Base-by-base conservation (phyloP, 140 eudicot genomes). In the Ambrosia hybrid region DNA sequence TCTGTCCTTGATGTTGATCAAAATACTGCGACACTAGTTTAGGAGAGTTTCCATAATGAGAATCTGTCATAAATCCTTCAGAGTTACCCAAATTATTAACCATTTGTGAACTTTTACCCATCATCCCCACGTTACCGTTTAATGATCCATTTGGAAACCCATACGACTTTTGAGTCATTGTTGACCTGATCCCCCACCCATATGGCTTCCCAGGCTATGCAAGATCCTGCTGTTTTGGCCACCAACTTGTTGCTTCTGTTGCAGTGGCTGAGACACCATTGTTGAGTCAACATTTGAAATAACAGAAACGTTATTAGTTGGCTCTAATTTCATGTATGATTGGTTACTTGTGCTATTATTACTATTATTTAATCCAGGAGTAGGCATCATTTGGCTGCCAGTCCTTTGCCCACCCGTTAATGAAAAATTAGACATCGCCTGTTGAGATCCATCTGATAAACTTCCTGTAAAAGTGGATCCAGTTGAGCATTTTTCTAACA, bases 301-400 rank as follows among this genome's bases (percentile, higher is more conserved):
- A 46, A 75, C 71, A 74, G 88, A 82, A 67, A 66, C 79, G 71
- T 78, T 86, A 76, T 21, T 84, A 58, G 84, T 55, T 51, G 91
- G 64, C 63, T 88, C 93, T 74, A 84, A 7, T 51, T 86, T 88
- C 78, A 82, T 45, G 57, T 70, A 72, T 7, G 85, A 65, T 48
- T 85, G 88, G 77, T 81, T 82, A 74, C 59, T 82, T 51, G 77
- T 76, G 76, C 60, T 77, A 64, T 57, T 78, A 63, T 70, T 85
- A 76, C 69, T 72, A 67, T 73, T 80, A 71, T 73, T 83, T 53
- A 81, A 85, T 73, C 96, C 96, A 73, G 98, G 97, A 62, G 97
- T 90, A 33, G 98, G 98, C 72, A 93, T 93, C 98, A 93, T 93
- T 83, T 89, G 98, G 81, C 89, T 85, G 36, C 86, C 73, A 80